Conservation (phyloP, 768 basidiomycete species). For the Kwoniella heveanensis region DNA sequence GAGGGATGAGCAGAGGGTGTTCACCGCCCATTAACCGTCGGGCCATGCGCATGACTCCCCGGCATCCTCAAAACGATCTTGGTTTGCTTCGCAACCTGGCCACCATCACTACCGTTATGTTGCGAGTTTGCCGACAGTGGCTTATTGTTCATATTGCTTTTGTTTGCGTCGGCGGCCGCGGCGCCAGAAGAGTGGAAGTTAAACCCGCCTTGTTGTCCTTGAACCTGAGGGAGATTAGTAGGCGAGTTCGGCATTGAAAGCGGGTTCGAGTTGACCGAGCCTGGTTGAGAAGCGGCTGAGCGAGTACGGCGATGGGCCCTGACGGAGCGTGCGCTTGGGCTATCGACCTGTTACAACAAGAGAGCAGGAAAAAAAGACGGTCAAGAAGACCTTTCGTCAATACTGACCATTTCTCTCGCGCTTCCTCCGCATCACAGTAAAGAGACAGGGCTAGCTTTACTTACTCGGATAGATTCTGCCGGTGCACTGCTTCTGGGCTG, state of each 20-base stretch:
- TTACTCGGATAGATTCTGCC: background rate
- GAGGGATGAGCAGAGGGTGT: no score
- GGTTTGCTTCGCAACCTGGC: background rate
- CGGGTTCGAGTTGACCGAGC: background rate
- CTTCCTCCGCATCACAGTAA: no score
- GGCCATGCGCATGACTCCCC: background rate
- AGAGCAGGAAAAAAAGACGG: no score
- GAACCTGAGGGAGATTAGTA: background rate
- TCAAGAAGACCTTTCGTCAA: background rate
- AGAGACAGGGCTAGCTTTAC: no score
- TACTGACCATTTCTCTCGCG: no score
- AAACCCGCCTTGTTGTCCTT: background rate
- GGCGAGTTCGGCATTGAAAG: constrained; percentile 2
- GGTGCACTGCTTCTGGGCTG: background rate
- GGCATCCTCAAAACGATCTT: constrained; percentile 26
- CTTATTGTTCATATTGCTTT: background rate
- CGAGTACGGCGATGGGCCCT: background rate
- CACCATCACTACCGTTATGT: background rate
- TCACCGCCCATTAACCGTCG: background rate
- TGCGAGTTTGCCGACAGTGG: constrained; percentile 2
- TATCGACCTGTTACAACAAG: background rate
- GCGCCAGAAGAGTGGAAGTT: no score
- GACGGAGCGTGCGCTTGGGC: background rate
- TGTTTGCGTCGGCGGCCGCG: background rate
- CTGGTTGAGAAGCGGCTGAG: background rate